Evolutionary conservation across 2,329 filamentous ascomycete species (phyloP), one percentile per base, ranked within the genome.

Genomic region (Lizonia empirigonia): DNA sequence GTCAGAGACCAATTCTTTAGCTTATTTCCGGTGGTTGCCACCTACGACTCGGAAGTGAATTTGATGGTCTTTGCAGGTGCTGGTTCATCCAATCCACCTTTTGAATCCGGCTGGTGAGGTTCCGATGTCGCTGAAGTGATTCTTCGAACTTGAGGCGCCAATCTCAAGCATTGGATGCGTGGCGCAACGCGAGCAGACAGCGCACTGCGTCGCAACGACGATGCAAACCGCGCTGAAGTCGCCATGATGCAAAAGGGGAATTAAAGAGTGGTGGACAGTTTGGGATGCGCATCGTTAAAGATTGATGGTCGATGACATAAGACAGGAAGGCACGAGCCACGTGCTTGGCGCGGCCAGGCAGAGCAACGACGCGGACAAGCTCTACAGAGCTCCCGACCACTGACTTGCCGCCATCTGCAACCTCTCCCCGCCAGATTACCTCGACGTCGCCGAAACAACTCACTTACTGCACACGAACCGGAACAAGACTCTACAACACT

Each of bases 31-130:
- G 16, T n/a, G 7, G 12, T 24, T 16, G 37, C 39, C 20, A 59
- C 71, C 51, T 82, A 85, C 70, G 86, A 88, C 62, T 96, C 90
- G 45, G 90, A 85, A 13, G 94, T 99, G 77, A 89, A 89, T 73
- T 89, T 90, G 69, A 87, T 79, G 13, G 74, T 65, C 58, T 80
- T 78, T 40, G 70, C 51, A 51, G 69, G 62, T 23, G 69, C 68
- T 15, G 73, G 55, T n/a, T 65, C 70, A 39, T 71, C 69, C 8
- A 70, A 61, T 15, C 60, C 60, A 23, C 68, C 74, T 19, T 74
- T 65, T 12, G 61, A 62, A 59, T 73, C 68, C 24, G 67, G 65
- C 46, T 75, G 71, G 41, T 71, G 68, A 46, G 75, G 73, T 57
- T 77, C 74, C 49, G 73, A 72, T 36, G 70, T 74, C 39, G 75